A percentile compares a stretch with the other conserved stretches of the same genome.
Conservation (phyloP, 768 basidiomycete species). For the Phaeotremella skinneri region DNA sequence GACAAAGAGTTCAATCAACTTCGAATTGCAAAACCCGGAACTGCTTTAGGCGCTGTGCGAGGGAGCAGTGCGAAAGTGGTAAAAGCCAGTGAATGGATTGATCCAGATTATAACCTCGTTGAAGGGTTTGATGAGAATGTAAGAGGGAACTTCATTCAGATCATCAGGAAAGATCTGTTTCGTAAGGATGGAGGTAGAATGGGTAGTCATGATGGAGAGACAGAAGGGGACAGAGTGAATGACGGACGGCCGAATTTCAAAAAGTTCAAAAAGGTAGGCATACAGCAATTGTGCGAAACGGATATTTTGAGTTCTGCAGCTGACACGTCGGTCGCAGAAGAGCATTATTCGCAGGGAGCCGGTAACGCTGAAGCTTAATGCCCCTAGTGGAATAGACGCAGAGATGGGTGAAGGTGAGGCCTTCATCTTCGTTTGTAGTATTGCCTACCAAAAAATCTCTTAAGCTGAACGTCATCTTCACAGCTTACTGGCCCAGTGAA, state of each 20-base stretch:
- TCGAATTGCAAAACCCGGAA: conserved; percentile 38
- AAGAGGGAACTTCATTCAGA: conserved; percentile 49
- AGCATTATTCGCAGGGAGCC: conserved; percentile 34
- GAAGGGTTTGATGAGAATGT: conserved; percentile 45
- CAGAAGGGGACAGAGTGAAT: conserved; percentile 15
- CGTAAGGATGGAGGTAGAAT: conserved; percentile 40
- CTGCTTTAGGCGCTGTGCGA: conserved; percentile 2
- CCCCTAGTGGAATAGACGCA: conserved; percentile 23
- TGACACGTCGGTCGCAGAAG: conserved; percentile 23
- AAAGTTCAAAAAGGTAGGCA: conserved; percentile 51
- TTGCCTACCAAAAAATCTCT: not conserved
- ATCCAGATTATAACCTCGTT: conserved; percentile 39
- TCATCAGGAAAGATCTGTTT: conserved; percentile 46
- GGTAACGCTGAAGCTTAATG: conserved; percentile 31
- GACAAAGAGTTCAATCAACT: conserved; percentile 50
- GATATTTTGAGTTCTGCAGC: not conserved
- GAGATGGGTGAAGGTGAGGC: conserved; percentile 44
- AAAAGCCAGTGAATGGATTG: conserved; percentile 22
- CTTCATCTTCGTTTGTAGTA: not conserved
- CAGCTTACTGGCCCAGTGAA: conserved; percentile 43
- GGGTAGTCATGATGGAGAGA: not conserved
- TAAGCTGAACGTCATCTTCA: conserved; percentile 9
- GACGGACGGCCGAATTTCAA: conserved; percentile 49
- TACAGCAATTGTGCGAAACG: not conserved
- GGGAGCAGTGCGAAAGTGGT: conserved; percentile 7